These are phyloP conservation scores for Lyophyllum semitale DNA, from an alignment of 768 basidiomycete species.

Conservation along the genomic window DNA sequence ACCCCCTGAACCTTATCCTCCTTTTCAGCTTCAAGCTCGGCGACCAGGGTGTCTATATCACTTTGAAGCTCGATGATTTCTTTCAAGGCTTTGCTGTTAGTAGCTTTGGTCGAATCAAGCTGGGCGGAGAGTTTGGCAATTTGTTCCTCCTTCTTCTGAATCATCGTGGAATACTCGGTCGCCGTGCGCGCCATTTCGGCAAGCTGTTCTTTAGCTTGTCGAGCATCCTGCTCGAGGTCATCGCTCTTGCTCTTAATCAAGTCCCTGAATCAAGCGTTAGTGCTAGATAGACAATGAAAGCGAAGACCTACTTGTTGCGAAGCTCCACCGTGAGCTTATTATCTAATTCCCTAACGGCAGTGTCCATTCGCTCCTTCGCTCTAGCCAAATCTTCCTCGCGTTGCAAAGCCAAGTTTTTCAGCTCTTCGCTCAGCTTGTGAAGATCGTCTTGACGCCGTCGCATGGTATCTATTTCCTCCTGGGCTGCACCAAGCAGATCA, in stretches of 20 bases:
- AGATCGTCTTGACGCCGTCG: constrained; percentile 62
- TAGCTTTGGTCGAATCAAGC: constrained; percentile 52
- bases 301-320: constrained; percentile 52
- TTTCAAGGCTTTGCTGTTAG: constrained; percentile 54
- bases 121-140: constrained; percentile 56
- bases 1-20: constrained; percentile 49
- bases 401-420: constrained; percentile 65
- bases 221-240: constrained; percentile 64
- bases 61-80: constrained; percentile 71
- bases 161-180: constrained; percentile 72
- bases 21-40: constrained; percentile 62
- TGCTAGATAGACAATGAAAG: background rate
- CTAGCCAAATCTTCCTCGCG: constrained; percentile 81
- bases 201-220: constrained; percentile 75
- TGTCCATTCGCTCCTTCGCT: constrained; percentile 75
- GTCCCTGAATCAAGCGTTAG: constrained; percentile 48
- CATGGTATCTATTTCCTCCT: constrained; percentile 60
- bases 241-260: constrained; percentile 59
- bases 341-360: constrained; percentile 65
- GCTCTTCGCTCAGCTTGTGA: constrained; percentile 65
- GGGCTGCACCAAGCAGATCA: constrained; percentile 56
- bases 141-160: constrained; percentile 78
- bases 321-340: constrained; percentile 66
- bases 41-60: constrained; percentile 64
- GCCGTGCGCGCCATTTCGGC: constrained; percentile 76